Evolutionary conservation across 2,329 filamentous ascomycete genomes (phyloP), one percentile per base, ranked within the genome.

Genomic region (Fusarium veterinarium): DNA sequence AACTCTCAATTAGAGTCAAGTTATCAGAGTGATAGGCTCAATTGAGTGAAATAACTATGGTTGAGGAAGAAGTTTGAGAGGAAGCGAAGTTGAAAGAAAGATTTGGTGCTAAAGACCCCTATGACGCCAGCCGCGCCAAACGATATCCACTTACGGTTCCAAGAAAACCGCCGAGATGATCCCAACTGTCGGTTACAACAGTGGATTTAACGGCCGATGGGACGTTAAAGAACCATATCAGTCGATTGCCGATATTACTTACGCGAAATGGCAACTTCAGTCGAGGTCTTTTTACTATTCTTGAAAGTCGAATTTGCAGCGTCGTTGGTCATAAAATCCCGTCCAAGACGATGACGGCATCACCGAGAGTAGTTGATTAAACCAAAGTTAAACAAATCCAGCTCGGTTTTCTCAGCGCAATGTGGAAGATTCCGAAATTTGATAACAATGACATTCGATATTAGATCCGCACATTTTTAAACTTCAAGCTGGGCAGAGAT

Each of bases 101-200:
- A 33, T 64, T 70, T 67, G 45, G 25, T 67, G 55, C 55, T 71
- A 58, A 33, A 62, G 56, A 57, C 58, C 48, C 64, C 52, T 69
- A 72, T 72, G 69, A 72, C 69, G 64, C 41, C 64, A 72, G 58
- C 58, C 69, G 31, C 52, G 59, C 41, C 66, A 60, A 60, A 42
- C n/a, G 37, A 69, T 72, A 70, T 55, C 69, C 69, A 72, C 69
- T 72, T 60, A 30, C 16, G 42, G 31, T 51, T 55, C 23, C 42
- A 49, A 65, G 45, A 40, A 65, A 70, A 49, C 42, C 60, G 41
- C 45, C 59, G 67, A 64, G 51, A 69, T 48, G 40, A 64, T 42
- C n/a, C 41, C 23, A 64, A 45, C 25, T 55, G 30, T 25, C 35
- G n/a, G 49, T 38, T 28, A n/a, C 55, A 53, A 44, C 19, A 30